phyloP scores from a whole-genome alignment of 495 filamentous ascomycete genomes.

The Pyrenopolyporus hunteri region DNA sequence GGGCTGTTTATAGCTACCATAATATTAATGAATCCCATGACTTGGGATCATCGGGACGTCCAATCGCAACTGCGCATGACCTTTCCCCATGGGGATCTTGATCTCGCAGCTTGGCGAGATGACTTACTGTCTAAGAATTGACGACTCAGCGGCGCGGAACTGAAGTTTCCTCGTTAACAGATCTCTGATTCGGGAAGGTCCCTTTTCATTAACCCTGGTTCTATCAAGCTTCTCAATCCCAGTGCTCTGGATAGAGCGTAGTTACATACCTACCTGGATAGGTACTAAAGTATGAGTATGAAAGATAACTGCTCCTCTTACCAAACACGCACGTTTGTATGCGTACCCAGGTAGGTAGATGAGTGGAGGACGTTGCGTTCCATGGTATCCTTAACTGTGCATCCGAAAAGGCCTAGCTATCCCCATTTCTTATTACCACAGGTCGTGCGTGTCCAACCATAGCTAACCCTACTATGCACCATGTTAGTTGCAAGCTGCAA shows the following conservation, averaged over 20 bases:
- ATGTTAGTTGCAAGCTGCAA: constrained; percentile 22
- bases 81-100: constrained; percentile 26
- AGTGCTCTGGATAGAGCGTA: constrained; percentile 22
- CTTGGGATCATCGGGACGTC: neutral
- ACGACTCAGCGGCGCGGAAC: neutral
- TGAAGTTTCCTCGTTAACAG: constrained; percentile 1
- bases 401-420: constrained; percentile 5
- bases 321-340: too few relatives aligned
- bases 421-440: neutral
- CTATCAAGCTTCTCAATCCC: constrained; percentile 15
- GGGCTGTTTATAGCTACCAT: neutral
- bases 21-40: neutral
- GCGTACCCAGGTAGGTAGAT: neutral
- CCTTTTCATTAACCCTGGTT: neutral
- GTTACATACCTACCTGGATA: constrained; percentile 1
- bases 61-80: constrained; percentile 22
- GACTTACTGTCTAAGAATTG: constrained; percentile 5
- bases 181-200: constrained; percentile 6
- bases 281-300: neutral
- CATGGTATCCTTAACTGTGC: constrained; percentile 15
- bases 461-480: constrained; percentile 9
- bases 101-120: constrained; percentile 30
- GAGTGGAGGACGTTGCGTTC: neutral
- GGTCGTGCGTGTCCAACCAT: constrained; percentile 7
- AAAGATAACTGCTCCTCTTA: constrained; percentile 3